Evolutionary conservation across 306 rosid genomes (phyloP).

Genomic region (Prunus campanulata): DNA sequence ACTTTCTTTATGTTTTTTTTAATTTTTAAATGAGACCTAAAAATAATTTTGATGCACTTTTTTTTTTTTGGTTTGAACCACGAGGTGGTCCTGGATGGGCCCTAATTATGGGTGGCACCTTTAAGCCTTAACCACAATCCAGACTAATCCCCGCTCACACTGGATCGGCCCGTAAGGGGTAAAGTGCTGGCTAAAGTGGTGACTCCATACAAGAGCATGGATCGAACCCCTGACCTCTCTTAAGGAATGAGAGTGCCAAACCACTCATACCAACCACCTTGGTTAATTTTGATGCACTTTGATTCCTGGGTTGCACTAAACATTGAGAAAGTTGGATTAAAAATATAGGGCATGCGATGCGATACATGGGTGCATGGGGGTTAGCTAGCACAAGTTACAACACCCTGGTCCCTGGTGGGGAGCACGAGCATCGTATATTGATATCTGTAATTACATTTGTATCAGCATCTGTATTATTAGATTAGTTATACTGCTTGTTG

Average conservation of each 20-base stretch:
- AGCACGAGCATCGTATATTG: neutral
- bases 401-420: neutral
- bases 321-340: neutral
- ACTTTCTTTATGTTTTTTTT: neutral
- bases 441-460: neutral
- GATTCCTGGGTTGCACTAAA: slow-evolving; percentile 4
- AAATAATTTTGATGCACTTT: neutral
- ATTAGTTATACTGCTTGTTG: neutral
- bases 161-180: too few species aligned
- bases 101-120: too few species aligned
- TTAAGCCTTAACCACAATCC: too few species aligned
- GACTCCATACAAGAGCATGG: too few species aligned
- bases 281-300: neutral
- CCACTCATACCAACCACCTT: too few species aligned
- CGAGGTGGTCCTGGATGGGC: too few species aligned
- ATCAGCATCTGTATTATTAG: neutral
- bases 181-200: too few species aligned
- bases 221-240: too few species aligned
- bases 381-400: neutral
- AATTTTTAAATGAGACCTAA: too few species aligned
- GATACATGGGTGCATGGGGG: neutral
- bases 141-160: too few species aligned
- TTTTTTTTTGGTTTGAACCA: too few species aligned
- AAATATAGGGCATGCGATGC: neutral
- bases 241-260: too few species aligned